These are phyloP conservation scores for Bacidia rubella DNA, from an alignment of 495 filamentous ascomycete species.

Conservation along the genomic window DNA sequence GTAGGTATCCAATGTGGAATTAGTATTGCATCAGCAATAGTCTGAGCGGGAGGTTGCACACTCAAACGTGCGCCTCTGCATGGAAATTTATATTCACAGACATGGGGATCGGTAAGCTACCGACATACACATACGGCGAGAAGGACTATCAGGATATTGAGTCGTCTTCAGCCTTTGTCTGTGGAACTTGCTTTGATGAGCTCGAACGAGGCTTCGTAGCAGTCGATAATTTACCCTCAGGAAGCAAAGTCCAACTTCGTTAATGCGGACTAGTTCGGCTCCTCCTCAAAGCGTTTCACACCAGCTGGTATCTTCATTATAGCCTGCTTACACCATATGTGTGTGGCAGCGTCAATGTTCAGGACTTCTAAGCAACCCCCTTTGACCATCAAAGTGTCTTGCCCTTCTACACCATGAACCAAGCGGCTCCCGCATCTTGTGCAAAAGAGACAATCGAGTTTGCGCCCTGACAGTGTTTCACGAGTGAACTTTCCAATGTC, in stretches of 20 bases:
- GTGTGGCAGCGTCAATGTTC: constrained; percentile 40
- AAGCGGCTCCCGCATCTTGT: constrained; percentile 44
- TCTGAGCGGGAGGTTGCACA: too few relatives aligned
- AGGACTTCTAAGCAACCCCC: constrained; percentile 47
- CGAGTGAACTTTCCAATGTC: constrained; percentile 31
- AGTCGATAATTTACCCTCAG: background rate
- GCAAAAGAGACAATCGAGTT: constrained; percentile 46
- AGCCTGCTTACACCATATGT: constrained; percentile 50
- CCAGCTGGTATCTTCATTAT: constrained; percentile 51
- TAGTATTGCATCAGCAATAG: too few relatives aligned
- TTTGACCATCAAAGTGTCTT: constrained; percentile 43
- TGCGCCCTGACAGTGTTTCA: constrained; percentile 30
- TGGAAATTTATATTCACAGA: too few relatives aligned
- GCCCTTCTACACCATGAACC: constrained; percentile 39
- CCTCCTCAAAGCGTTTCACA: constrained; percentile 23
- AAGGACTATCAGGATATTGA: too few relatives aligned
- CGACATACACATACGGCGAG: too few relatives aligned
- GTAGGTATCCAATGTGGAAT: too few relatives aligned
- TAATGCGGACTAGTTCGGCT: background rate
- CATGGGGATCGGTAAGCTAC: too few relatives aligned
- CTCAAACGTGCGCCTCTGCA: too few relatives aligned
- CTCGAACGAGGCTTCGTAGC: too few relatives aligned
- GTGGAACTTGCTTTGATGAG: too few relatives aligned
- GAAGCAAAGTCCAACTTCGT: background rate
- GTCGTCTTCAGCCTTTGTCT: too few relatives aligned